These are phyloP conservation scores for Sclerotinia trifoliorum DNA, from an alignment of 2,329 filamentous ascomycete species.

Conservation along the genomic window DNA sequence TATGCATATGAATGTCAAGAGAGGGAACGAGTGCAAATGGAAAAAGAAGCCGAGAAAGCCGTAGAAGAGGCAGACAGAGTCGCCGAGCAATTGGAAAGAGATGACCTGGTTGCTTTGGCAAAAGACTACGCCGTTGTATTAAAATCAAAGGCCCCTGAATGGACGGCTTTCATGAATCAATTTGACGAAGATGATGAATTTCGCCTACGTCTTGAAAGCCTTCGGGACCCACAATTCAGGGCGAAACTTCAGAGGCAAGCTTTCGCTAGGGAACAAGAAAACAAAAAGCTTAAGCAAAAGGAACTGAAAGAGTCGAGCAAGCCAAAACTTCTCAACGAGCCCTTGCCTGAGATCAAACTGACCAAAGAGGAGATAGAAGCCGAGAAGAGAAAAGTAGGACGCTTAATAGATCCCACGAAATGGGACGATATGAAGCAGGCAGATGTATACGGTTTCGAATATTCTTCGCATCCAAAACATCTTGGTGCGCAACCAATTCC, in stretches of 20 bases:
- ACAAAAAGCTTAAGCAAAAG: slow-evolving; percentile 6
- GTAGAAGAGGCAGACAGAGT: slow-evolving; percentile 27
- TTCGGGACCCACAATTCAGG: slow-evolving; percentile 26
- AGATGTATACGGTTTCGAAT: slow-evolving; percentile 59
- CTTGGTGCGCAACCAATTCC: slow-evolving; percentile 57
- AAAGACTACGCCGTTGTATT: slow-evolving; percentile 19
- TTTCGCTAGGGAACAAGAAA: slow-evolving; percentile 16
- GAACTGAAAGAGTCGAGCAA: slow-evolving; percentile 17
- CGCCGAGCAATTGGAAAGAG: slow-evolving; percentile 24
- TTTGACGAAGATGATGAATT: slow-evolving; percentile 14
- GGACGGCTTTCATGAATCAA: slow-evolving; percentile 16
- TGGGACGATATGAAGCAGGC: slow-evolving; percentile 52
- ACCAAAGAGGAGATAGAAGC: slow-evolving; percentile 33
- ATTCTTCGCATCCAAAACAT: slow-evolving; percentile 57
- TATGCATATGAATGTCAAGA: slow-evolving; percentile 31
- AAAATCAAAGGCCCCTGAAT: slow-evolving; percentile 9
- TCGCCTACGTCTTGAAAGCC: slow-evolving; percentile 21
- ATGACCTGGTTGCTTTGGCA: slow-evolving; percentile 19
- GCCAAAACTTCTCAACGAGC: slow-evolving; percentile 30
- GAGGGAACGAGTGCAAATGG: slow-evolving; percentile 26
- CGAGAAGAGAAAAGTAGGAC: slow-evolving; percentile 32
- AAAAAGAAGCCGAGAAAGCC: slow-evolving; percentile 28
- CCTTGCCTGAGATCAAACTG: slow-evolving; percentile 28
- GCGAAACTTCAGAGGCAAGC: slow-evolving; percentile 21
- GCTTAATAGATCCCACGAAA: slow-evolving; percentile 32